These are phyloP conservation scores for Cadophora sp. DNA, from an alignment of 2,329 filamentous ascomycete species.

Conservation along the genomic window DNA sequence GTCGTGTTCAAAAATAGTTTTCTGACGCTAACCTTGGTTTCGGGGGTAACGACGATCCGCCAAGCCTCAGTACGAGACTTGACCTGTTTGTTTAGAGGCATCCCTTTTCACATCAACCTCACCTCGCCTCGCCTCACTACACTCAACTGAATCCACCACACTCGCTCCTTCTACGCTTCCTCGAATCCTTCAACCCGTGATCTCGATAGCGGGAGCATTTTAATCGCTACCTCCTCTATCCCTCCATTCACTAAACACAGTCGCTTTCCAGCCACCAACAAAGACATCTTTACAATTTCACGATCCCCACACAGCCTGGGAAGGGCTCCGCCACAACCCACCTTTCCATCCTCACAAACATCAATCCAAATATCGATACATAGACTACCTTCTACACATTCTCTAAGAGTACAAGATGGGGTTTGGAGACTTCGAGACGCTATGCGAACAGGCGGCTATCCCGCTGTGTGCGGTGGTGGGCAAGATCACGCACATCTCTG, in stretches of 20 bases:
- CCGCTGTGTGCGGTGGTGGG: slow-evolving; percentile 90
- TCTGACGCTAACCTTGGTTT: slow-evolving; percentile 30
- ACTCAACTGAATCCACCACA: slow-evolving; percentile 2
- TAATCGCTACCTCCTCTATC: slow-evolving; percentile 35
- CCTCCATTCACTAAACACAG: slow-evolving; percentile 32
- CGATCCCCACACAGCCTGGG: slow-evolving; percentile 21
- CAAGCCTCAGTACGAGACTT: slow-evolving; percentile 29
- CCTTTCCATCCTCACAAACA: slow-evolving; percentile 23
- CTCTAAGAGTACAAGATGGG: slow-evolving; percentile 59
- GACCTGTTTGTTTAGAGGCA: slow-evolving; percentile 31
- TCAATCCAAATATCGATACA: slow-evolving; percentile 31
- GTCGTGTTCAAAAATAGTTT: slow-evolving; percentile 29
- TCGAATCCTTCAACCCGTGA: slow-evolving; percentile 21
- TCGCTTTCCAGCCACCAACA: slow-evolving; percentile 2
- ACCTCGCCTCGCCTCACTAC: slow-evolving; percentile 11
- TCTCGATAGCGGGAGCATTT: slow-evolving; percentile 30
- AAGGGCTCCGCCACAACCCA: slow-evolving; percentile 21
- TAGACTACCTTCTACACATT: background rate
- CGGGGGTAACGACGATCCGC: slow-evolving; percentile 27
- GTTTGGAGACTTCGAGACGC: slow-evolving; percentile 87
- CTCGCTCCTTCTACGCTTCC: slow-evolving; percentile 22
- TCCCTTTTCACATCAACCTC: slow-evolving; percentile 28
- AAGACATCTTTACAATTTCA: slow-evolving; percentile 13
- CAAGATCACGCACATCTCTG: slow-evolving; percentile 70
- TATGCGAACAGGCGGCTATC: slow-evolving; percentile 85